Conservation (phyloP, 257 asterid species). For the Solanum etuberosum region DNA sequence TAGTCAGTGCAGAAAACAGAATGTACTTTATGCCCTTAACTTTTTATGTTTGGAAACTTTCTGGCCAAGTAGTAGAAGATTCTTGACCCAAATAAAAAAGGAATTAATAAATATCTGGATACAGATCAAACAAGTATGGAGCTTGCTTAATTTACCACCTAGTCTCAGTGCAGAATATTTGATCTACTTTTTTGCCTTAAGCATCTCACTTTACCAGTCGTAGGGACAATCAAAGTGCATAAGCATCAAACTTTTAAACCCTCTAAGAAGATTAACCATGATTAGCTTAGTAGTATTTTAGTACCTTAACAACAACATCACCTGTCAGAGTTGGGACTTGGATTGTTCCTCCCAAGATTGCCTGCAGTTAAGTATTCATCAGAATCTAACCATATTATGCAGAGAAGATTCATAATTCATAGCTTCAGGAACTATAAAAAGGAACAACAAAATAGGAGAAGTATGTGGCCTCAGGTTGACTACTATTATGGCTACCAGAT, state of each 20-base stretch:
- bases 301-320: slow-evolving; percentile 84
- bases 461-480: not conserved
- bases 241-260: not conserved
- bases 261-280: not conserved
- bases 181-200: not conserved
- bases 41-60: not conserved
- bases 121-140: not conserved
- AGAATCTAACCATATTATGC: not conserved
- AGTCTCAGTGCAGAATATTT: not conserved
- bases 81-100: not conserved
- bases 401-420: not conserved
- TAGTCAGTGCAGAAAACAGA: not conserved
- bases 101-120: not conserved
- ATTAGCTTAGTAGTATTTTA: not conserved
- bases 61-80: not conserved
- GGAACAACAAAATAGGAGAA: not conserved
- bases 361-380: slow-evolving; percentile 38
- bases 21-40: not conserved
- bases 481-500: not conserved
- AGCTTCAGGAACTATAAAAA: not conserved
- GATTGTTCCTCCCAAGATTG: slow-evolving; percentile 86
- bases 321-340: slow-evolving; percentile 91
- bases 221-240: not conserved
- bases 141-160: not conserved
- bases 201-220: not conserved